Evolutionary conservation across 495 filamentous ascomycete species (phyloP).

Genomic region (Penicillium silybi): DNA sequence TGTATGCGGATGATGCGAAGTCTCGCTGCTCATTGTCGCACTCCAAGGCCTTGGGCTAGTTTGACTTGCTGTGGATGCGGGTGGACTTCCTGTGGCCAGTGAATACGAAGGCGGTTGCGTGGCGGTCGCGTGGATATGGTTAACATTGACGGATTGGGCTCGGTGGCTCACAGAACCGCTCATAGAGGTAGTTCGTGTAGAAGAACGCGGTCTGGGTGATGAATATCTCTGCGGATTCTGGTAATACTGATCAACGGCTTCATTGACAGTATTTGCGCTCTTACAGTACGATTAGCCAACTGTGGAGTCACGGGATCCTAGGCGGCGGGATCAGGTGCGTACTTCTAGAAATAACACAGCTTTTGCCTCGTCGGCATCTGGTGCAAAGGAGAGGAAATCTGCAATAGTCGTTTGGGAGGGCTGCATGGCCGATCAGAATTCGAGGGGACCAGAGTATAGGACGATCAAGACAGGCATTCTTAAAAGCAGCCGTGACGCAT

Average conservation of each 20-base stretch:
- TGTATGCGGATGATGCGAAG: constrained; percentile 9
- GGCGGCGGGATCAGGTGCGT: background rate
- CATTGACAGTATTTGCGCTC: background rate
- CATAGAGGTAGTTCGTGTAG: background rate
- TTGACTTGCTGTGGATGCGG: background rate
- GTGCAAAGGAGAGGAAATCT: background rate
- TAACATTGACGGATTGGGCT: background rate
- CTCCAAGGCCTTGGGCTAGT: background rate
- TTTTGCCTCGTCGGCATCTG: background rate
- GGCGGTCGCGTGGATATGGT: background rate
- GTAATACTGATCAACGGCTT: background rate
- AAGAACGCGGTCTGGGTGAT: background rate
- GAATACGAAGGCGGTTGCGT: background rate
- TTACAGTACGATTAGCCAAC: background rate
- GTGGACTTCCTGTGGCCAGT: background rate
- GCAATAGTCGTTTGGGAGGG: background rate
- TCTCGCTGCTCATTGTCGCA: background rate
- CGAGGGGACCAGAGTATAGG: background rate
- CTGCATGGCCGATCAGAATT: background rate
- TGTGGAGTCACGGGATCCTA: background rate
- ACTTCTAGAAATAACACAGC: background rate
- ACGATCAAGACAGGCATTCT: background rate
- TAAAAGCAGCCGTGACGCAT: background rate
- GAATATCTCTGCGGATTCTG: background rate
- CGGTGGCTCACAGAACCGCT: background rate